These are phyloP conservation scores for Lipomyces yarrowii DNA, from an alignment of 1,139 yeast species.

Conservation along the genomic window DNA sequence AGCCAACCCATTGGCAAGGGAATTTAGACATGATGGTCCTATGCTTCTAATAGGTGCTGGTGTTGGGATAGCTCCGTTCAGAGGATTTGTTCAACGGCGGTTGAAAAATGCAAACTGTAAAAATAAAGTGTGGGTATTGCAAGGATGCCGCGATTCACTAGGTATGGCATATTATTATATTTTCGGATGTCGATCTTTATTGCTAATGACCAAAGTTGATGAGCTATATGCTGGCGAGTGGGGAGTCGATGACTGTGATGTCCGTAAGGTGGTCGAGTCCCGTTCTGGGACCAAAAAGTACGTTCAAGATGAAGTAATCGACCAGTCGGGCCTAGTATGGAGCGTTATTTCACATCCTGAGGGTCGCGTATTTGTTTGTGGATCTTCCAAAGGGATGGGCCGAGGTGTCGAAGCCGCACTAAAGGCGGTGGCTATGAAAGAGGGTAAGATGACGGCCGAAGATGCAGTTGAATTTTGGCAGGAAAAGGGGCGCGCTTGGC, in stretches of 20 bases:
- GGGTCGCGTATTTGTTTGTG: slow-evolving; percentile 82
- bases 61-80: slow-evolving; percentile 39
- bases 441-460: slow-evolving; percentile 50
- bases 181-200: neutral
- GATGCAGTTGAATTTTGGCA: slow-evolving; percentile 57
- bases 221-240: slow-evolving; percentile 79
- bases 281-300: slow-evolving; percentile 57
- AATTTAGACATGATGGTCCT: slow-evolving; percentile 37
- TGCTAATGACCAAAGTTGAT: slow-evolving; percentile 51
- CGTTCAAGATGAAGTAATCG: slow-evolving; percentile 69
- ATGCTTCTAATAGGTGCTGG: slow-evolving; percentile 45
- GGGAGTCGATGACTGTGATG: slow-evolving; percentile 63
- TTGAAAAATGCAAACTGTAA: slow-evolving; percentile 33
- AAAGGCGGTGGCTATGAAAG: slow-evolving; percentile 56
- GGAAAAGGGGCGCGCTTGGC: slow-evolving; percentile 31
- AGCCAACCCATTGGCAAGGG: slow-evolving; percentile 37
- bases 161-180: slow-evolving; percentile 4
- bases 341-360: slow-evolving; percentile 58
- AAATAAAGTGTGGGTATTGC: slow-evolving; percentile 65
- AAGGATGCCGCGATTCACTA: slow-evolving; percentile 71
- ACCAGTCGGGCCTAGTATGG: slow-evolving; percentile 54
- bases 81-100: slow-evolving; percentile 39
- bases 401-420: slow-evolving; percentile 73
- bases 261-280: slow-evolving; percentile 71
- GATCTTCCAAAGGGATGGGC: slow-evolving; percentile 85